Percentiles rank a stretch among this genome's conserved stretches.
These are phyloP conservation scores for Excoecaria cochinchinensis DNA, from an alignment of 345 rosid genomes.

Conservation along the genomic window DNA sequence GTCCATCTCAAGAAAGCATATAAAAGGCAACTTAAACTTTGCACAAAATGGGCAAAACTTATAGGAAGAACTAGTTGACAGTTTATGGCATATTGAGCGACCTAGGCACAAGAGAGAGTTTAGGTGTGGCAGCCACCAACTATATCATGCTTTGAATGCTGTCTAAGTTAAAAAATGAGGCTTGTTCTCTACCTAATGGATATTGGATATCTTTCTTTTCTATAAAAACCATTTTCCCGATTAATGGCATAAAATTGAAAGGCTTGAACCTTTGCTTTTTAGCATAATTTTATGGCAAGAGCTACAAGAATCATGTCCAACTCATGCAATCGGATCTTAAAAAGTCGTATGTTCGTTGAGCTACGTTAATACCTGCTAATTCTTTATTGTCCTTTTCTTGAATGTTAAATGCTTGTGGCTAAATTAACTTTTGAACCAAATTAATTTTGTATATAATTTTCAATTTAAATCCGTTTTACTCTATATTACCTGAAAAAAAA, in stretches of 20 bases:
- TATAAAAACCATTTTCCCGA: not conserved
- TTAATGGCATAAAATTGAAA: not conserved
- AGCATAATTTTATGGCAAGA: no score
- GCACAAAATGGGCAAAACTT: not conserved
- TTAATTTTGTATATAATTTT: no score
- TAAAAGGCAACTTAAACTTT: not conserved
- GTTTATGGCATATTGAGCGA: not conserved
- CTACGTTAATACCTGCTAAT: no score
- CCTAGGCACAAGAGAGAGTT: not conserved
- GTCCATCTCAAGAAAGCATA: constrained; percentile 8
- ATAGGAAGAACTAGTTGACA: constrained; percentile 12
- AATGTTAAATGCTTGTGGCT: no score
- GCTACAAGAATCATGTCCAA: no score
- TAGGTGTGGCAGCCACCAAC: not conserved
- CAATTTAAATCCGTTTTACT: no score
- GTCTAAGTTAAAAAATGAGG: not conserved
- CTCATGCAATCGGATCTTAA: no score
- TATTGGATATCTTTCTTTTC: not conserved
- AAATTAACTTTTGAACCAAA: no score
- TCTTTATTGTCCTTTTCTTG: no score
- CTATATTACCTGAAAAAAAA: no score
- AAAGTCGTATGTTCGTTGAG: no score
- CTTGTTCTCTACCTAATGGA: not conserved
- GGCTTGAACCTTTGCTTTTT: no score
- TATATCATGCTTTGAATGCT: not conserved